Evolutionary conservation across 257 asterid species (phyloP).

Genomic region (Petunia secreta): DNA sequence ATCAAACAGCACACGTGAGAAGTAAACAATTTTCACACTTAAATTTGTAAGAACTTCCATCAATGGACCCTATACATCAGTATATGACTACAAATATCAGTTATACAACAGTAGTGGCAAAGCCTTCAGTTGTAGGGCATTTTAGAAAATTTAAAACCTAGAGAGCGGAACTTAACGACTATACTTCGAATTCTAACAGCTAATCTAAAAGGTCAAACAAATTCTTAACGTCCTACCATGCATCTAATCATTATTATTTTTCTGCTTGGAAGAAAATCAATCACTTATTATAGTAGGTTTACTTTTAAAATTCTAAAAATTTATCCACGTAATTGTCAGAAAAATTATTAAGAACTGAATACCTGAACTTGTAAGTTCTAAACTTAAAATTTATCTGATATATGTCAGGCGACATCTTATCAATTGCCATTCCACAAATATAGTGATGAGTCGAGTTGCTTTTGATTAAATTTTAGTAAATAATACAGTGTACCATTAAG

Average conservation of each 20-base stretch:
- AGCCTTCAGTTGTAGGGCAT: slow-evolving; percentile 17
- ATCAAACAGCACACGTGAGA: not conserved
- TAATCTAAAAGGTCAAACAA: not conserved
- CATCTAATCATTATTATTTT: not conserved
- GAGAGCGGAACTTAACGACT: not conserved
- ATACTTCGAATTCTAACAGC: not conserved
- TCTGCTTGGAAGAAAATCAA: not conserved
- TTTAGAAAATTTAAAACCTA: not conserved
- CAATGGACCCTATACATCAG: not conserved
- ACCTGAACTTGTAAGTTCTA: not conserved
- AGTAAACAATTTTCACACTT: not conserved
- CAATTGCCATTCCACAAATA: not conserved
- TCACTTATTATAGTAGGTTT: not conserved
- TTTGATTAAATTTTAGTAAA: not conserved
- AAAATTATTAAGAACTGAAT: not conserved
- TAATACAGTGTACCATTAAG: not conserved
- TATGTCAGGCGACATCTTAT: not conserved
- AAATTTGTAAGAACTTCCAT: not conserved
- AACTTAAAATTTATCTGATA: not conserved
- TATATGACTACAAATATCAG: slow-evolving; percentile 5
- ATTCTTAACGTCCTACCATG: not conserved
- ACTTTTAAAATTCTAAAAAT: not conserved
- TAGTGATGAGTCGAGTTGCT: not conserved
- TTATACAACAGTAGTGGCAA: not conserved
- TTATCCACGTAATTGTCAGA: not conserved